Evolutionary conservation across 208 protist species (phyloP).

Genomic region (Herpetomonas tarakana): DNA sequence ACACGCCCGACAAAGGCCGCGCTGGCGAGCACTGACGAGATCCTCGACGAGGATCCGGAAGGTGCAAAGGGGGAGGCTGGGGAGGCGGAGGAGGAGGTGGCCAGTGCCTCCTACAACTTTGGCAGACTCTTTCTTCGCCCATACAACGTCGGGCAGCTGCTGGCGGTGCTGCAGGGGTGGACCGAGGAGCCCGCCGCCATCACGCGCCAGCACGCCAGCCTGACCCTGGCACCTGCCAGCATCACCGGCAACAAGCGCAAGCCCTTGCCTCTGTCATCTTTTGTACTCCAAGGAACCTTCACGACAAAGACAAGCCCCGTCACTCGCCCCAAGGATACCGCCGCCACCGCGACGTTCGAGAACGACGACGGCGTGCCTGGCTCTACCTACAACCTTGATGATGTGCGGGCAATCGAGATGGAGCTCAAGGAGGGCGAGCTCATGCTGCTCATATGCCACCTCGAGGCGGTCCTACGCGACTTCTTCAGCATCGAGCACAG

Average conservation of each 20-base stretch:
- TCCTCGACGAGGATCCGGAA: slow-evolving; percentile 11
- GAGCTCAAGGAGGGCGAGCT: slow-evolving; percentile 53
- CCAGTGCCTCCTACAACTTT: slow-evolving; percentile 48
- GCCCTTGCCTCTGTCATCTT: slow-evolving; percentile 9
- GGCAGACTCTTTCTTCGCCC: slow-evolving; percentile 82
- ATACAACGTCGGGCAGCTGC: slow-evolving; percentile 82
- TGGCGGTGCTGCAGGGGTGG: slow-evolving; percentile 75
- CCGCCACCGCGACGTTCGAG: not conserved
- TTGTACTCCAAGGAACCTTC: slow-evolving; percentile 33
- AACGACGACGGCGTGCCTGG: slow-evolving; percentile 11
- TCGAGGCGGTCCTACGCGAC: slow-evolving; percentile 70
- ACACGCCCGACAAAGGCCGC: not conserved
- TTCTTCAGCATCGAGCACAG: slow-evolving; percentile 77
- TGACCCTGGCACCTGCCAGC: slow-evolving; percentile 25
- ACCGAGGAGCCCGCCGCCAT: slow-evolving; percentile 21
- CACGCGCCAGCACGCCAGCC: slow-evolving; percentile 41
- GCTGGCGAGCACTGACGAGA: slow-evolving; percentile 4
- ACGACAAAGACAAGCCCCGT: slow-evolving; percentile 24
- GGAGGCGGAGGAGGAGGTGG: not conserved
- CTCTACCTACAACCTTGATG: slow-evolving; percentile 50
- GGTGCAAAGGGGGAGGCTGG: too few relatives aligned
- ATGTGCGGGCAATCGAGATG: slow-evolving; percentile 37
- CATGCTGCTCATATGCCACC: slow-evolving; percentile 62
- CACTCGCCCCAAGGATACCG: not conserved
- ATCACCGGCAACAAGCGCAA: not conserved